Base-by-base conservation (phyloP, 805 yeast species). In the Candida hungchunana region DNA sequence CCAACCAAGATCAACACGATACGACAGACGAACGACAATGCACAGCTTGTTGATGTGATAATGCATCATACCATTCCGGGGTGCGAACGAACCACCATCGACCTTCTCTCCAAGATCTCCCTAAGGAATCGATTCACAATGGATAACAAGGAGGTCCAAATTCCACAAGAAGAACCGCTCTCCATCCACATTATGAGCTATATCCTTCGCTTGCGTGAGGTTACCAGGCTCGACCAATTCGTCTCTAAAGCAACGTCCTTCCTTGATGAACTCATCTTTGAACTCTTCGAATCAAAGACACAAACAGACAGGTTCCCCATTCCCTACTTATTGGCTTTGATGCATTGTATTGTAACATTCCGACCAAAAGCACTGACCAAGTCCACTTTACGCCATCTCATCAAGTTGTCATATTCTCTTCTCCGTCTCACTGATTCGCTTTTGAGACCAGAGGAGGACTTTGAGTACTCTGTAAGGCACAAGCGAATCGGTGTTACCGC, bases 311-410 rank as follows among this genome's bases (percentile, higher is more conserved):
- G 40, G 12, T 31, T 42, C 20, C 55, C 79, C 0, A 62, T 79
- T 4, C 93, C 93, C 2, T 81, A 77, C 50, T 44, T 83, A 11
- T 50, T 81, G 2, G 66, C 82, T 1, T 47, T 83, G 26, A 59
- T 82, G 25, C 76, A 76, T 46, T 73, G 74, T 34, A 50, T 76
- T 1, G 55, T 81, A 6, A 66, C 58, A 15, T 84, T 77, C 56
- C 64, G 84, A 50, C 79, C 84, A 1, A 71, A 73, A 37, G 88
- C 90, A 1, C 65, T 79, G 1, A 63, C 56, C 49, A 24, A 48
- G 53, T 11, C 60, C 69, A 17, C 59, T 64, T 46, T 64, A 50
- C 32, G 50, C 51, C 26, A 36, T 58, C 3, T 42, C 5, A 14
- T 39, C 4, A 7, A 26, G 4, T 19, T 35, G 4, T 32, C 26